Conservation (phyloP, 352 stramenopile species). For the Pythium plurisporium region DNA sequence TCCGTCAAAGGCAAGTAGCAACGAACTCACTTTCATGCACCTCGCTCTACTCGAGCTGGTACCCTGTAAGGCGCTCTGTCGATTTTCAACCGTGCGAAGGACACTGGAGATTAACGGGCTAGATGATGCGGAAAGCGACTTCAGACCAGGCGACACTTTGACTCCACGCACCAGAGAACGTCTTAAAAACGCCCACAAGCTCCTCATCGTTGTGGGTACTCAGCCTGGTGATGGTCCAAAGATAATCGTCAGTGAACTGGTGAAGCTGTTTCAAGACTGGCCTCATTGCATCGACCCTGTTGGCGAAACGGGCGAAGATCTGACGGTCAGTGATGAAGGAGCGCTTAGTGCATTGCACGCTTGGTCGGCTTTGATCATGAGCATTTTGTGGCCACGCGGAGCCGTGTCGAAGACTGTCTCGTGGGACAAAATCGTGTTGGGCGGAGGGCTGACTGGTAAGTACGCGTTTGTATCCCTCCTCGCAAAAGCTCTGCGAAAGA, state of each 20-base stretch:
- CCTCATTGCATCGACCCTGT: slow-evolving; percentile 15
- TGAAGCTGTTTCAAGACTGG: slow-evolving; percentile 68
- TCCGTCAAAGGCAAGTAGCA: background rate
- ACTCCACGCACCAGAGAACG: slow-evolving; percentile 42
- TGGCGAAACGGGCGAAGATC: background rate
- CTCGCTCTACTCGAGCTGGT: slow-evolving; percentile 66
- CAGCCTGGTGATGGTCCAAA: slow-evolving; percentile 78
- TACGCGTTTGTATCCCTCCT: slow-evolving; percentile 76
- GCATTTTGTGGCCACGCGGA: slow-evolving; percentile 80
- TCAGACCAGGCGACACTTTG: slow-evolving; percentile 20
- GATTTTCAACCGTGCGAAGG: slow-evolving; percentile 48
- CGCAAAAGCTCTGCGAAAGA: slow-evolving; percentile 69
- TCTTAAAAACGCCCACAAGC: slow-evolving; percentile 58
- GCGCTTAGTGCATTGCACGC: slow-evolving; percentile 76
- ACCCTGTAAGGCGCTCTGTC: slow-evolving; percentile 65
- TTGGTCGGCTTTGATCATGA: slow-evolving; percentile 84
- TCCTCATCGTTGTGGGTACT: slow-evolving; percentile 61
- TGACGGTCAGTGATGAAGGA: slow-evolving; percentile 59
- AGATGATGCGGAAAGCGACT: slow-evolving; percentile 25
- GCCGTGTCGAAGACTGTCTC: slow-evolving; percentile 64
- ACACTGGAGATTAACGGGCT: slow-evolving; percentile 42
- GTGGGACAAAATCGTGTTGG: slow-evolving; percentile 75
- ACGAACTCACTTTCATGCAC: slow-evolving; percentile 42
- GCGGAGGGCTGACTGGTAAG: slow-evolving; percentile 60
- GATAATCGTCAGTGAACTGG: slow-evolving; percentile 67